Base-by-base conservation (phyloP, 1,284 basidiomycete genomes). In the Sporisorium scitamineum region DNA sequence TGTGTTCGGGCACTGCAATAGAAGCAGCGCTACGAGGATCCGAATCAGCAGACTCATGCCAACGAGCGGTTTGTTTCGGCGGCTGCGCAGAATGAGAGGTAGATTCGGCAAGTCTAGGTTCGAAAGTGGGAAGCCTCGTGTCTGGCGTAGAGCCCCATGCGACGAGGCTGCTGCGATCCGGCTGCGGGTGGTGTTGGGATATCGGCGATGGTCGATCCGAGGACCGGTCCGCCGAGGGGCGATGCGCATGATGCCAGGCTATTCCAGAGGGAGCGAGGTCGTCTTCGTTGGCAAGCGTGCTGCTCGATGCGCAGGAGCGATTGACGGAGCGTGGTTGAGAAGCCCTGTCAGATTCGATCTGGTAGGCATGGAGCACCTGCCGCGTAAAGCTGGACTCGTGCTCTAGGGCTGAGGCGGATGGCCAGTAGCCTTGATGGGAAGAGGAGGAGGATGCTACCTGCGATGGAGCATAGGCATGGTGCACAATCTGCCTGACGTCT, bases 401-500 rank as follows among this genome's bases (percentile, higher is more conserved):
- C 2, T 53, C 48, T 31, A 27, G 18, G 22, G 20, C 34, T 11
- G 45, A 14, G 14, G 42, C 27, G 29, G 57, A 27, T 24, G 58
- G 22, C 26, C 42, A 31, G 16, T 58, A 50, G 31, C 18, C 41
- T 16, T 44, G 57, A 20, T 31, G 45, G 16, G 59, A 60, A n/a
- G 50, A 45, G 48, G 64, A 53, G 27, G 51, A 26, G 22, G 57
- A 61, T 34, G 57, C 52, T 6, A 54, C 32, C 27, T 42, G 59
- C 16, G 54, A 56, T 5, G 60, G 53, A 14, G 29, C 41, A 34
- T 60, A 54, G 34, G 54, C 64, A 6, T 61, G 44, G 20, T 64
- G 56, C 8, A 69, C 71, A 32, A 74, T 69, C 27, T 61, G 37
- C 20, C 66, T 41, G 2, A 74, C 71, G 7, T 74, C 51, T 22